These are phyloP conservation scores for Arachnomyces sp. DNA, from an alignment of 2,329 filamentous ascomycete genomes.

Conservation along the genomic window DNA sequence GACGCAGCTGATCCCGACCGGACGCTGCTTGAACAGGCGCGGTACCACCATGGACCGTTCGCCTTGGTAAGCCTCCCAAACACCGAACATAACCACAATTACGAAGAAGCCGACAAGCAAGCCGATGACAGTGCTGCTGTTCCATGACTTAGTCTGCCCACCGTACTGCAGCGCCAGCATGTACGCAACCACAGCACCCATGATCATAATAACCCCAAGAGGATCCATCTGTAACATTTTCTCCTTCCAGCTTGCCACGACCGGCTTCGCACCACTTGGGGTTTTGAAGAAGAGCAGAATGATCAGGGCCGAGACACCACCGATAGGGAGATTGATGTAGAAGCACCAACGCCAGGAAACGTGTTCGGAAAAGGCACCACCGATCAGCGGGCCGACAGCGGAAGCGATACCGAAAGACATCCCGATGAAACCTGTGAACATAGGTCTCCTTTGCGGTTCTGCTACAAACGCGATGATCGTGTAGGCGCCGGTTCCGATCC, in stretches of 20 bases:
- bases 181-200: conserved; percentile 17
- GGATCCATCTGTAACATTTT: conserved; percentile 19
- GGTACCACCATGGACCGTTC: neutral
- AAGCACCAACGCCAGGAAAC: conserved; percentile 15
- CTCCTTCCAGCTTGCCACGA: conserved; percentile 6
- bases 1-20: neutral
- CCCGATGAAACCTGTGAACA: conserved; percentile 42
- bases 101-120: conserved; percentile 31
- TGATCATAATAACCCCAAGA: conserved; percentile 15
- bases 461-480: conserved; percentile 41
- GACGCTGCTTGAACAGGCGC: conserved; percentile 2
- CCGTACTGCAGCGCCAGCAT: conserved; percentile 23
- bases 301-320: conserved; percentile 22
- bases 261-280: conserved; percentile 8
- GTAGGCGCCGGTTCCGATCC: conserved; percentile 44
- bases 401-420: conserved; percentile 27
- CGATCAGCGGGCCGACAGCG: conserved; percentile 13
- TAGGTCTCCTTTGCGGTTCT: conserved; percentile 39
- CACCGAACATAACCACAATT: conserved; percentile 35
- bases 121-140: conserved; percentile 15
- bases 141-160: conserved; percentile 18
- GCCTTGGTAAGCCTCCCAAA: conserved; percentile 24
- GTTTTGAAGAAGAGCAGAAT: conserved; percentile 7
- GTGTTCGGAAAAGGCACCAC: conserved; percentile 13
- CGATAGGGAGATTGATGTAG: conserved; percentile 11